Base-by-base conservation (phyloP, 2,329 filamentous ascomycete genomes). In the Fusarium cyanostomum region DNA sequence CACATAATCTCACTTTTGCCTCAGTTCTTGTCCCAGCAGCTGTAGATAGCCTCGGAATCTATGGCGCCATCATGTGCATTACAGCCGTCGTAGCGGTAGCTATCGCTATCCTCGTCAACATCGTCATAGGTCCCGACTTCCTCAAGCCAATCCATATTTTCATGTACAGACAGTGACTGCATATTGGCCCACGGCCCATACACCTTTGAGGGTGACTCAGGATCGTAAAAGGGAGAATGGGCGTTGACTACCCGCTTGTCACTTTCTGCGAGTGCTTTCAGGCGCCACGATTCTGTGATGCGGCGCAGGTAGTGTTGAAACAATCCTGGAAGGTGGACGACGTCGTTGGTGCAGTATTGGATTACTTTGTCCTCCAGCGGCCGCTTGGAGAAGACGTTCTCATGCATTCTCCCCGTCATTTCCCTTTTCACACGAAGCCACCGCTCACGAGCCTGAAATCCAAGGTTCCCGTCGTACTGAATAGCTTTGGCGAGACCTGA, bases 311-410 rank as follows among this genome's bases (percentile, higher is more conserved):
- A 52, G 48, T 24, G 8, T 3, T 24, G 12, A n/a, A 15, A 4
- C 27, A 52, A 18, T 9, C 7, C 8, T 15, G 48, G 48, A 9
- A 52, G 38, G 27, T 52, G 30, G 6, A 52, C 15, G n/a, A 52
- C 48, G 28, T 52, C 48, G 31, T 52, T 52, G 18, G 15, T 18
- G 31, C 48, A 43, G 30, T 52, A 52, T 16, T 43, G 48, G 4
- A 35, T 34, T 13, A 21, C 18, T n/a, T 43, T 13, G 15, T 28
- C 16, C 11, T 52, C 48, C 18, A 52, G 11, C 8, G 38, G 48
- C 7, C 48, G 37, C 8, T 16, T 15, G 18, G 48, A 30, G 28
- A 52, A 52, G 26, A 52, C 18, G 16, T 43, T 18, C 2, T 16
- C 21, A 3, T 9, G 8, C 38, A 52, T 52, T 16, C 31, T 18